Percentiles rank a stretch among this genome's conserved stretches.
phyloP scores from a whole-genome alignment of 331 rosid species.

The Spiraea crenata region DNA sequence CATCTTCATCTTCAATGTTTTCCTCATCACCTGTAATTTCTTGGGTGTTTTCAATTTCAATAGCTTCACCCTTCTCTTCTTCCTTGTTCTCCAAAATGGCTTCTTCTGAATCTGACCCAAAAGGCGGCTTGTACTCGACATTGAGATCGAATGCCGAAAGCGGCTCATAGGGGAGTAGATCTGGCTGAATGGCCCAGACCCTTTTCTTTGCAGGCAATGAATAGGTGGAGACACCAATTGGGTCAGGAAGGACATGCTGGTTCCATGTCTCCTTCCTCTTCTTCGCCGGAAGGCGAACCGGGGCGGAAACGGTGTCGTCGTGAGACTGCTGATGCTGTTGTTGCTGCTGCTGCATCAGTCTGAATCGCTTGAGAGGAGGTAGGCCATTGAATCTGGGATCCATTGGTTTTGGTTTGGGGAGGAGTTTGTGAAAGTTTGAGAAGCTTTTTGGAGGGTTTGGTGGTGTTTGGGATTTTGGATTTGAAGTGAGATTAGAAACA shows the following conservation, averaged over 20 bases:
- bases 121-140: conserved; percentile 39
- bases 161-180: conserved; percentile 13
- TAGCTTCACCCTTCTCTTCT: conserved; percentile 11
- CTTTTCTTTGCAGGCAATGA: conserved; percentile 77
- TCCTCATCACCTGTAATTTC: neutral
- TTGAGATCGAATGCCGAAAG: conserved; percentile 52
- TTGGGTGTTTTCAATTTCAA: neutral
- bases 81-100: neutral
- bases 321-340: neutral
- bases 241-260: conserved; percentile 16
- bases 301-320: neutral
- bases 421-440: neutral
- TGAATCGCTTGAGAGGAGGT: conserved; percentile 69
- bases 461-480: neutral
- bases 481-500: neutral
- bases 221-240: conserved; percentile 20
- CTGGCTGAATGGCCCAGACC: conserved; percentile 53
- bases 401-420: conserved; percentile 27
- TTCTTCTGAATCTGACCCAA: conserved; percentile 11
- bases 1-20: conserved; percentile 46
- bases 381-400: conserved; percentile 44
- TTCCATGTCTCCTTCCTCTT: conserved; percentile 64
- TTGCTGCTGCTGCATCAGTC: conserved; percentile 44
- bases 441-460: neutral
- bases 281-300: conserved; percentile 52